Evolutionary conservation across 2,329 filamentous ascomycete genomes (phyloP).

Genomic region (Myriosclerotinia duriaeana): DNA sequence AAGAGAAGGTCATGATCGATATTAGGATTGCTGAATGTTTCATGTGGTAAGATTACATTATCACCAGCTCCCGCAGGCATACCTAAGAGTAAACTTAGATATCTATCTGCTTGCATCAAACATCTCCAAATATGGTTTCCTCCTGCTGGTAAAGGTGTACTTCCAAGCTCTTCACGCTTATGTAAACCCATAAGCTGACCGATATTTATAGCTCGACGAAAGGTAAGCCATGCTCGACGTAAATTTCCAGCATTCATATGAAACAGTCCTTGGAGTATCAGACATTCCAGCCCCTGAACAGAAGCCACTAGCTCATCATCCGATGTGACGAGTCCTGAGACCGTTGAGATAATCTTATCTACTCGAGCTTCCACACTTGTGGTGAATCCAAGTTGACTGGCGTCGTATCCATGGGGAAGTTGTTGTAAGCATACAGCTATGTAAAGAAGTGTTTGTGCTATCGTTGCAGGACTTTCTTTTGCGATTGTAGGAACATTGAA

Average conservation of each 20-base stretch:
- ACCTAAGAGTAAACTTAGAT: constrained; percentile 42
- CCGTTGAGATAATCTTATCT: constrained; percentile 35
- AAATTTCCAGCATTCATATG: constrained; percentile 50
- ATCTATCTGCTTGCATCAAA: constrained; percentile 48
- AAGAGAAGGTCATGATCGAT: constrained; percentile 33
- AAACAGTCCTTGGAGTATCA: constrained; percentile 51
- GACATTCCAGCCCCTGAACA: constrained; percentile 52
- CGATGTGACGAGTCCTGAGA: constrained; percentile 44
- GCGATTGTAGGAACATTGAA: constrained; percentile 33
- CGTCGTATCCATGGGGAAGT: constrained; percentile 34
- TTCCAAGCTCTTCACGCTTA: constrained; percentile 23
- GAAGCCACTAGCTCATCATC: constrained; percentile 50
- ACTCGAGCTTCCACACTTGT: constrained; percentile 33
- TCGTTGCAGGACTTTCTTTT: constrained; percentile 33
- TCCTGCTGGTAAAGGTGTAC: constrained; percentile 12
- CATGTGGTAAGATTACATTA: constrained; percentile 28
- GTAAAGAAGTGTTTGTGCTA: constrained; percentile 36
- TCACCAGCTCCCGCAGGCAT: constrained; percentile 33
- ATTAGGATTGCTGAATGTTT: constrained; percentile 35
- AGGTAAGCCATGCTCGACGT: constrained; percentile 50
- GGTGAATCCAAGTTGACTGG: constrained; percentile 28
- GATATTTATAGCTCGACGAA: constrained; percentile 50
- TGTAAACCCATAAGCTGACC: constrained; percentile 42
- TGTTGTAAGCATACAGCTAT: constrained; percentile 39
- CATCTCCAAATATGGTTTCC: constrained; percentile 48